Base-by-base conservation (phyloP, 2,329 filamentous ascomycete species). In the Aureobasidium vineae region DNA sequence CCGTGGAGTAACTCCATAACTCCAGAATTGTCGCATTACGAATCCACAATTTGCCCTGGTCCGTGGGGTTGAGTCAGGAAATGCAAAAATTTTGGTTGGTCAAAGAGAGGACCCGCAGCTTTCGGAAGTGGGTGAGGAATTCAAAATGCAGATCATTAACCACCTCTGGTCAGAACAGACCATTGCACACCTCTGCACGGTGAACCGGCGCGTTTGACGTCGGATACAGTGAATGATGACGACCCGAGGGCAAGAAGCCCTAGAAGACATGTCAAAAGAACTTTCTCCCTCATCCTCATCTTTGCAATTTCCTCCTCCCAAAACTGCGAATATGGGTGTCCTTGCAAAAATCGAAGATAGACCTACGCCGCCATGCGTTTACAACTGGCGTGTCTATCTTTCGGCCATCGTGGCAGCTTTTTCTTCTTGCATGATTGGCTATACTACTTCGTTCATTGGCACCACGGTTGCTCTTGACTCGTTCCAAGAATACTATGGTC, bases 401-500 rank as follows among this genome's bases (percentile, higher is more conserved):
- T 81, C 81, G 43, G 83, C 84, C 13, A 78, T 79, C 13, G 79
- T 85, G 36, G 84, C 84, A 45, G 85, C 82, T 15, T 85, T 81
- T 72, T 83, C 84, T 57, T 82, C 83, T 66, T 85, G 83, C 72
- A 86, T 85, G 81, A 85, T 85, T 69, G 82, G 83, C 19, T 85
- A 85, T 70, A 90, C 92, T 75, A 88, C 86, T 60, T 88, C 90
- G 70, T 93, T 93, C 77, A 92, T 93, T 71, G 90, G 89, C 69
- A 90, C 88, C 0, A 92, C 90, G 1, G 79, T 93, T 38, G 85
- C 88, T 2, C 81, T 93, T 36, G 81, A 84, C 0, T 89, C 89
- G 0, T 93, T 93, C 77, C 81, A 80, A 54, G 73, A 80, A 1
- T 90, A 93, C 73, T 94, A 94, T 75, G 72, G 79, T 19, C 88